These are phyloP conservation scores for Avena atlantica DNA, from an alignment of 176 grass and related monocot species.

Conservation along the genomic window DNA sequence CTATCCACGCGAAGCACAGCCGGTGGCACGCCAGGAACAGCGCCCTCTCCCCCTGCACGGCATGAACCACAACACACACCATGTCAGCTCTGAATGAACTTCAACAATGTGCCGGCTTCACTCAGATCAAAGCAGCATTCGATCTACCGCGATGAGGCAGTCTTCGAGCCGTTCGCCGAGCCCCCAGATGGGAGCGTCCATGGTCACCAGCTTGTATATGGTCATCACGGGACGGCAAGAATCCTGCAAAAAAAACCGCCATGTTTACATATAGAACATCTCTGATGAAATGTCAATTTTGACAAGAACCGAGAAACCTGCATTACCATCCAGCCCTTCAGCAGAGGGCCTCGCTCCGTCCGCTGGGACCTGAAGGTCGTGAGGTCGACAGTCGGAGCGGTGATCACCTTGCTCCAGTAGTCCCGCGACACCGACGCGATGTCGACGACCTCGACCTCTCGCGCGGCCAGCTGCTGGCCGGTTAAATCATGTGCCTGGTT, in stretches of 20 bases:
- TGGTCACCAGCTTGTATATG: slow-evolving; percentile 78
- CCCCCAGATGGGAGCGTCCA: slow-evolving; percentile 89
- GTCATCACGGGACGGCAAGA: slow-evolving; percentile 79
- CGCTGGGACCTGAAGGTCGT: slow-evolving; percentile 70
- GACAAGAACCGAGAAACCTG: not conserved
- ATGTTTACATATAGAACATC: not conserved
- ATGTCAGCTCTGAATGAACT: slow-evolving; percentile 27
- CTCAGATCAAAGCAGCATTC: not conserved
- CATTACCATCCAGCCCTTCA: slow-evolving; percentile 81
- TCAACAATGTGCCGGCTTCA: not conserved
- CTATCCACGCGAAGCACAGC: slow-evolving; percentile 92
- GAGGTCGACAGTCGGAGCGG: slow-evolving; percentile 63
- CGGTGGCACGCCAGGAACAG: slow-evolving; percentile 79
- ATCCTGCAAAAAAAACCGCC: slow-evolving; percentile 43
- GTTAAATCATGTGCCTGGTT: slow-evolving; percentile 70
- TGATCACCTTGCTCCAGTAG: slow-evolving; percentile 89
- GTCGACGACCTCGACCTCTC: slow-evolving; percentile 79
- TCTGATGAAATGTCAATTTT: not conserved
- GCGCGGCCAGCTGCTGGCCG: slow-evolving; percentile 57
- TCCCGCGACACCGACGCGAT: slow-evolving; percentile 75
- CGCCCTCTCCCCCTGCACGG: slow-evolving; percentile 67
- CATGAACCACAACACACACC: not conserved
- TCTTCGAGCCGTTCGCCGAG: slow-evolving; percentile 74
- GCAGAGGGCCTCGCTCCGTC: slow-evolving; percentile 70
- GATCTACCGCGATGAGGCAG: slow-evolving; percentile 64